These are phyloP conservation scores for Blakeslea trispora DNA, from an alignment of 371 early-diverging fungal genomes.

Conservation along the genomic window DNA sequence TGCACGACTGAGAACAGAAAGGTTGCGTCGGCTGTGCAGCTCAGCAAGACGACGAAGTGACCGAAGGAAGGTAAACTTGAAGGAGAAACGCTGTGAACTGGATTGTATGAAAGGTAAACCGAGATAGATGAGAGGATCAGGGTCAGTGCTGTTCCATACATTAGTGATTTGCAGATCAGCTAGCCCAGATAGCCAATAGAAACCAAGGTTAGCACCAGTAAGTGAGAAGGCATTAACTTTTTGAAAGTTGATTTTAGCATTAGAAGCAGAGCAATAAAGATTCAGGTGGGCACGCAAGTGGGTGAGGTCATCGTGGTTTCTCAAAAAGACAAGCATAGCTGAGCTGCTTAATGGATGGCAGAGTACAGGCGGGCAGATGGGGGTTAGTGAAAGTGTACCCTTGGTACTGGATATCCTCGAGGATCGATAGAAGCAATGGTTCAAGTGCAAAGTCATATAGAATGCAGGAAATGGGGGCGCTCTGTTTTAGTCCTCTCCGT, in stretches of 20 bases:
- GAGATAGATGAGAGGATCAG: neutral
- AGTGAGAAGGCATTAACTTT: too few relatives aligned
- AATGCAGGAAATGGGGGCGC: neutral
- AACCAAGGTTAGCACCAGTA: too few relatives aligned
- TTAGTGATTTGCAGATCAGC: neutral
- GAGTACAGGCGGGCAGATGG: neutral
- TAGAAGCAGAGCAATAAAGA: too few relatives aligned
- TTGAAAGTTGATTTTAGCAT: too few relatives aligned
- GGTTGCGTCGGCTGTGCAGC: constrained; percentile 1
- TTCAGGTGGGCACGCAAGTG: too few relatives aligned
- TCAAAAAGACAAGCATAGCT: constrained; percentile 4
- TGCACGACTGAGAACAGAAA: constrained; percentile 21
- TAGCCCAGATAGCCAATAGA: neutral
- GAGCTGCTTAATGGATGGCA: constrained; percentile 3
- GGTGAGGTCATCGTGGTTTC: neutral
- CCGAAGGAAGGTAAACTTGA: neutral
- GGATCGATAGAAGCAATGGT: neutral
- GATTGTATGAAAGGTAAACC: neutral
- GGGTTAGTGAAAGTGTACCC: neutral
- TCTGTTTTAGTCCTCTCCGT: neutral
- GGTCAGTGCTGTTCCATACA: neutral
- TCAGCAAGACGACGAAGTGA: neutral
- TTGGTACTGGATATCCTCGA: neutral
- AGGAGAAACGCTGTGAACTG: neutral
- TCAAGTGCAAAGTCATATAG: neutral